Conservation (phyloP, 1,284 basidiomycete genomes). For the Moesziomyces sp. region DNA sequence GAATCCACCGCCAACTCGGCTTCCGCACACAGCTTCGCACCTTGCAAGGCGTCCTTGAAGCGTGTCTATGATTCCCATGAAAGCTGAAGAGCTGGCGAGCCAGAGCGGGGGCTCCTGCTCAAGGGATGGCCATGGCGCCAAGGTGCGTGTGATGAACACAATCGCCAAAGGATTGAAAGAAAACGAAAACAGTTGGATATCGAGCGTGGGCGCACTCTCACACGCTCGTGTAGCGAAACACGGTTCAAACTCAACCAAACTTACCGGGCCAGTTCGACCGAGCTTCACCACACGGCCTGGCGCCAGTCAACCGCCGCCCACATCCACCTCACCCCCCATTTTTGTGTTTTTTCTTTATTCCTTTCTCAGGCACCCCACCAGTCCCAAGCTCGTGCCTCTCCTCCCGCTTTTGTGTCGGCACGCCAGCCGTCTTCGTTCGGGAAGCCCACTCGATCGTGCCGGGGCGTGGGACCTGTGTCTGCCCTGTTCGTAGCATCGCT, state of each 20-base stretch:
- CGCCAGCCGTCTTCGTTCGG: background rate
- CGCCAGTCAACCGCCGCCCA: slow-evolving; percentile 3
- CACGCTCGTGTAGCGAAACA: background rate
- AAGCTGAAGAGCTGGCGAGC: no score
- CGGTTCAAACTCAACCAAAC: slow-evolving; percentile 2
- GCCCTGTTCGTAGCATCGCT: background rate
- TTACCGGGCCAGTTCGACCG: slow-evolving; percentile 15
- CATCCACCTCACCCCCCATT: background rate
- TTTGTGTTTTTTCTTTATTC: background rate
- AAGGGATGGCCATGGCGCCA: no score
- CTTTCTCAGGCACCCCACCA: background rate
- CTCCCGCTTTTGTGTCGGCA: background rate
- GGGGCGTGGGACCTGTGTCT: background rate
- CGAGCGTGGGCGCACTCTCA: background rate
- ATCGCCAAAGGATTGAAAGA: no score
- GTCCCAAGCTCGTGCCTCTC: no score
- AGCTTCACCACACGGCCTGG: background rate
- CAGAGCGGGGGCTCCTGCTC: no score
- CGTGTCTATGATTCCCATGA: no score
- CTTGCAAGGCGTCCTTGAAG: no score
- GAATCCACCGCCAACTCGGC: no score
- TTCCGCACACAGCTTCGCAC: no score
- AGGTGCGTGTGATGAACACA: no score
- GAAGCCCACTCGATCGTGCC: no score
- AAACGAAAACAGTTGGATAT: no score